A percentile compares a stretch with the other conserved stretches of the same genome.
These are phyloP conservation scores for Solanum bukasovii DNA, from an alignment of 257 asterid species.

Conservation along the genomic window DNA sequence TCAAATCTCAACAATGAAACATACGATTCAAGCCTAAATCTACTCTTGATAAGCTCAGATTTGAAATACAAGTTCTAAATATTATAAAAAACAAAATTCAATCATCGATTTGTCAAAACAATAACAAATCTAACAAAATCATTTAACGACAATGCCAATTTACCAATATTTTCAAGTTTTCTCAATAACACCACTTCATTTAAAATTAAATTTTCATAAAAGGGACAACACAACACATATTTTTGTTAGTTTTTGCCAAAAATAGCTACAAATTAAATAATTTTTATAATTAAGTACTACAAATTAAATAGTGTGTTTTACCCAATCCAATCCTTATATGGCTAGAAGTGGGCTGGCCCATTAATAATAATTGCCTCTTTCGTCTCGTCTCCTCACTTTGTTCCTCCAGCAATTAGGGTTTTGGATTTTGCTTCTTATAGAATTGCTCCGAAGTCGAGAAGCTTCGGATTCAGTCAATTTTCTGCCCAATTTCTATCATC, in stretches of 20 bases:
- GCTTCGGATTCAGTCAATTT: not conserved
- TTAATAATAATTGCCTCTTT: not conserved
- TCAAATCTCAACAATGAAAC: not conserved
- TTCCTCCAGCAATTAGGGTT: not conserved
- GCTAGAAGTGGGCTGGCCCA: not conserved
- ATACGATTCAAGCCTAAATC: not conserved
- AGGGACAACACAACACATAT: not conserved
- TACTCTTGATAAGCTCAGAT: not conserved
- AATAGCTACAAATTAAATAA: not conserved
- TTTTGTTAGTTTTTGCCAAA: not conserved
- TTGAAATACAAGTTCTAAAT: not conserved
- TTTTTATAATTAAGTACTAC: not conserved
- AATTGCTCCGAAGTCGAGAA: not conserved
- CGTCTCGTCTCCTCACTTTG: not conserved
- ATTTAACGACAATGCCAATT: not conserved
- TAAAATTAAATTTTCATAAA: not conserved
- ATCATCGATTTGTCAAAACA: not conserved
- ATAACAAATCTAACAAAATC: not conserved
- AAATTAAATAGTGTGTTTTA: not conserved
- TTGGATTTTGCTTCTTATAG: not conserved
- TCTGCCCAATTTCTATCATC: not conserved
- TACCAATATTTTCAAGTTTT: not conserved
- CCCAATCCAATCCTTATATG: not conserved
- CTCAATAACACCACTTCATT: not conserved
- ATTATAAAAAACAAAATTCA: too few relatives aligned